Evolutionary conservation across 2,329 filamentous ascomycete species (phyloP).

Genomic region (Cladosporium sp.): DNA sequence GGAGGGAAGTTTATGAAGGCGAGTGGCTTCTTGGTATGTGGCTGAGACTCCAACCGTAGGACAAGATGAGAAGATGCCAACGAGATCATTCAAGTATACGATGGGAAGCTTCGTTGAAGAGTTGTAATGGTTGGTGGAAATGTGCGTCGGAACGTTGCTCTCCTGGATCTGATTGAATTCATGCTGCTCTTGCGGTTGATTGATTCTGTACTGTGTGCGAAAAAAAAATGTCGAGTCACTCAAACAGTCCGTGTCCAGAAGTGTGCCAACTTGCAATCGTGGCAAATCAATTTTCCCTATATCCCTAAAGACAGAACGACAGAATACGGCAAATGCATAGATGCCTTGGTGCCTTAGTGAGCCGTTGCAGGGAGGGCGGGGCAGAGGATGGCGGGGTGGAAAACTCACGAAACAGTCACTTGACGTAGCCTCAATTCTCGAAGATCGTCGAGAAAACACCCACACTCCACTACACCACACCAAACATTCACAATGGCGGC

Average conservation of each 20-base stretch:
- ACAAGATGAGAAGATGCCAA: background rate
- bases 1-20: slow-evolving; percentile 6
- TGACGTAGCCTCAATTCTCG: slow-evolving; percentile 8
- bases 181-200: background rate
- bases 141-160: background rate
- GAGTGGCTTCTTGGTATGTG: slow-evolving; percentile 9
- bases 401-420: slow-evolving; percentile 8
- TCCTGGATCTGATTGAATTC: background rate
- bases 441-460: background rate
- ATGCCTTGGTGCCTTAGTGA: background rate
- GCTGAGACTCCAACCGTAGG: background rate
- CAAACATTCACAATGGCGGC: slow-evolving; percentile 16
- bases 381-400: background rate
- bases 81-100: background rate
- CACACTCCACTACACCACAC: background rate
- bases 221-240: background rate
- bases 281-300: background rate
- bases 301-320: no score
- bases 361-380: background rate
- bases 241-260: no score
- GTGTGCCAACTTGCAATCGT: background rate
- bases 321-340: background rate
- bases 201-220: background rate
- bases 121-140: background rate
- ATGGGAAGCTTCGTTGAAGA: background rate